A percentile compares a stretch with the other conserved stretches of the same genome.
These are phyloP conservation scores for Odonthalia washingtoniensis DNA, from an alignment of 31 red algal genomes.

Conservation along the genomic window DNA sequence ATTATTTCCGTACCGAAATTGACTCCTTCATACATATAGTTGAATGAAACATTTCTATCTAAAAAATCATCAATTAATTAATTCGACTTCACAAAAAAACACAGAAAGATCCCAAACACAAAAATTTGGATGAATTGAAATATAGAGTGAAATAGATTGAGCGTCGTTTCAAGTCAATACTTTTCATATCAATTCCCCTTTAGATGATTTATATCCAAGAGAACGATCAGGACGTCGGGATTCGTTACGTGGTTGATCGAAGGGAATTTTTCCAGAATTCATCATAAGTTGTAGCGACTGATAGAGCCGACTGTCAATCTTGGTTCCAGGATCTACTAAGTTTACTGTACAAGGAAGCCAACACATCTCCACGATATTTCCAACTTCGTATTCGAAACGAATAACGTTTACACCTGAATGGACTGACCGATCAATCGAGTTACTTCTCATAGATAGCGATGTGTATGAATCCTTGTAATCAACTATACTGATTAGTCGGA, in stretches of 20 bases:
- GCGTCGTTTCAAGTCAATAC: too few relatives aligned
- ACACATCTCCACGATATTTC: not conserved
- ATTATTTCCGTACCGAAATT: too few relatives aligned
- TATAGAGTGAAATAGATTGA: too few relatives aligned
- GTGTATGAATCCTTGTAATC: constrained; percentile 13
- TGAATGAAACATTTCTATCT: too few relatives aligned
- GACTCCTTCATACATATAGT: too few relatives aligned
- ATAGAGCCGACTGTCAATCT: too few relatives aligned
- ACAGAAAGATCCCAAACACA: too few relatives aligned
- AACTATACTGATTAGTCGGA: not conserved
- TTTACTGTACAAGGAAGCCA: constrained; percentile 12
- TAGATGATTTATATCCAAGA: too few relatives aligned
- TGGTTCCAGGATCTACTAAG: not conserved
- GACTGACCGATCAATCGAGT: constrained; percentile 2
- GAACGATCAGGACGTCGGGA: not conserved
- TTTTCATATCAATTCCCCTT: too few relatives aligned
- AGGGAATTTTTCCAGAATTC: not conserved
- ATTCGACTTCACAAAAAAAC: too few relatives aligned
- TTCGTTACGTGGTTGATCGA: not conserved
- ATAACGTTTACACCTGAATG: constrained; percentile 16
- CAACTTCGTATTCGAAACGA: constrained; percentile 10
- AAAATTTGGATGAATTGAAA: too few relatives aligned
- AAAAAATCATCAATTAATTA: too few relatives aligned
- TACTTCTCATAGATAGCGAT: not conserved
- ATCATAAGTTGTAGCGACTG: not conserved